Percentiles rank a stretch among this genome's conserved stretches.
Evolutionary conservation across 805 yeast species (phyloP).

Genomic region (Scheffersomyces lignosus): DNA sequence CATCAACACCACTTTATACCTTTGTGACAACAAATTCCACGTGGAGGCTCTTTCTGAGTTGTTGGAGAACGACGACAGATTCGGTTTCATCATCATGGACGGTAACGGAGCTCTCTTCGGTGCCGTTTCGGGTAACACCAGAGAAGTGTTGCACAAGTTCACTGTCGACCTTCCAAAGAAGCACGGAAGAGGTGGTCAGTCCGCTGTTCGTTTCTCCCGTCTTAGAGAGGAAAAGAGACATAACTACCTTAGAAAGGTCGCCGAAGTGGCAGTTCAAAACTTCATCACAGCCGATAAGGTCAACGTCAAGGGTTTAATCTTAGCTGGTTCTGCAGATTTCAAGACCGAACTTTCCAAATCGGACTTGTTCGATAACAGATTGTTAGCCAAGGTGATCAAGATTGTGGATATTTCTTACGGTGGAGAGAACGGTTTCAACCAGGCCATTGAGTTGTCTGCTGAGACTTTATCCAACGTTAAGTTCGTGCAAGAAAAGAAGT

Average conservation of each 20-base stretch:
- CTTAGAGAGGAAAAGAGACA: slow-evolving; percentile 99
- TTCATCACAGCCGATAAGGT: slow-evolving; percentile 94
- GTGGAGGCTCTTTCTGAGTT: slow-evolving; percentile 95
- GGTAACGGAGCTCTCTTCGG: slow-evolving; percentile 99
- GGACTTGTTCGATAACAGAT: slow-evolving; percentile 89
- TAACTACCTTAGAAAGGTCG: slow-evolving; percentile 96
- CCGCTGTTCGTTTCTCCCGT: slow-evolving; percentile 98
- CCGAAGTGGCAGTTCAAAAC: slow-evolving; percentile 97
- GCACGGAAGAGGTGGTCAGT: slow-evolving; percentile 99
- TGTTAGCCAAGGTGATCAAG: slow-evolving; percentile 82
- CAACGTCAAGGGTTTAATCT: slow-evolving; percentile 88
- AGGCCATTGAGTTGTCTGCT: slow-evolving; percentile 96
- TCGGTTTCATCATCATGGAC: slow-evolving; percentile 98
- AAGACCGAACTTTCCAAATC: slow-evolving; percentile 91
- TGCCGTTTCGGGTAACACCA: slow-evolving; percentile 91
- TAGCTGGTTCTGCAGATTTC: slow-evolving; percentile 99
- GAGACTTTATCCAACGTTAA: slow-evolving; percentile 96
- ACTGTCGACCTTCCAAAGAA: slow-evolving; percentile 96
- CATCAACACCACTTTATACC: slow-evolving; percentile 89
- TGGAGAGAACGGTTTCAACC: slow-evolving; percentile 99
- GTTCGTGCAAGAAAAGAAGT: slow-evolving; percentile 96
- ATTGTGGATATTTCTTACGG: slow-evolving; percentile 98
- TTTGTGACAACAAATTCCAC: slow-evolving; percentile 98
- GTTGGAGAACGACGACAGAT: slow-evolving; percentile 91
- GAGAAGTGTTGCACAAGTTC: slow-evolving; percentile 94